Evolutionary conservation across 495 filamentous ascomycete genomes (phyloP), one percentile per base, ranked within the genome.

Genomic region (Schizothecium vesticola): DNA sequence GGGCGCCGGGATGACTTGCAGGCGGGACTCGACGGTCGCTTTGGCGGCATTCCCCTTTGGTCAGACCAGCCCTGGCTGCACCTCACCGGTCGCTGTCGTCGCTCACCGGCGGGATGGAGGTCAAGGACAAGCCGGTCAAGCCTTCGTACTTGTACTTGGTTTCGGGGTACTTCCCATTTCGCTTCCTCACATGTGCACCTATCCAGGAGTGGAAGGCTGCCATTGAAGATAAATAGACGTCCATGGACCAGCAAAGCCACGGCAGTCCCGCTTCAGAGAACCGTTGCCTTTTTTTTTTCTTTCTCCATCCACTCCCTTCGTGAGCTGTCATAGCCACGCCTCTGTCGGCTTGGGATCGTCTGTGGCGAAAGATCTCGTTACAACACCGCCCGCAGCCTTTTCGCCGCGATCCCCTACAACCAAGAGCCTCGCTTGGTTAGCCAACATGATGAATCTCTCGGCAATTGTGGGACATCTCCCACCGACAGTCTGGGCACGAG

Each of bases 31-130:
- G 43, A 3, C 43, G 59, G 16, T 58, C 22, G 43, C 22, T 22
- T 24, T 59, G 62, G 56, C 28, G 28, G 57, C 58, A 56, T 36
- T 33, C 28, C 56, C 60, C 19, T 66, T 24, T 60, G 57, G 57
- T 51, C 43, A 51, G 43, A 31, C 57, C 67, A 62, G 73, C 64
- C 62, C 61, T 68, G 59, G 61, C 36, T 62, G 43, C 19, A 16
- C 51, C 65, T 76, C 72, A 74, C 74, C 74, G 70, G 70, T 74
- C 64, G 60, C 59, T 69, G 26, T 59, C 6, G 59, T 51, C 13
- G 60, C 64, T 71, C 73, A 71, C 66, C 68, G 61, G 65, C 70
- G 28, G 66, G 67, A 65, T 59, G 59, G 57, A 65, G 43, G 43
- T 51, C 28, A 9, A 31, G 56, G 28, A 59, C 63, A 59, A 67